phyloP scores from a whole-genome alignment of 2,329 filamentous ascomycete genomes.

The Trematosphaeria pertusa region DNA sequence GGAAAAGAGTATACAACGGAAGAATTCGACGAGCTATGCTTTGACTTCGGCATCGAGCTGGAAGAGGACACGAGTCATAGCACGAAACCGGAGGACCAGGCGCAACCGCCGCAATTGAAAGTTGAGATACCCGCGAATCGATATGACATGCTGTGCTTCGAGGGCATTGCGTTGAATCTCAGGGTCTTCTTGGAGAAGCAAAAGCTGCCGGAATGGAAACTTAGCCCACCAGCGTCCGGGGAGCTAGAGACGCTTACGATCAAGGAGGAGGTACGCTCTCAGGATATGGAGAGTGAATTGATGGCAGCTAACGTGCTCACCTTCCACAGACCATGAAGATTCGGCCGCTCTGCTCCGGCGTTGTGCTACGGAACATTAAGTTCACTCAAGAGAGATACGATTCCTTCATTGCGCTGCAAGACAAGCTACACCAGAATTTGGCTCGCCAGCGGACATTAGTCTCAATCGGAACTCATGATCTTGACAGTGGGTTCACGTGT shows the following conservation, averaged over 20 bases:
- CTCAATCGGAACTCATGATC: conserved; percentile 96
- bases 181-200: conserved; percentile 88
- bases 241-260: conserved; percentile 84
- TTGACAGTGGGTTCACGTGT: conserved; percentile 66
- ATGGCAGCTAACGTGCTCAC: conserved; percentile 19
- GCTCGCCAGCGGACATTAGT: conserved; percentile 92
- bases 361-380: conserved; percentile 86
- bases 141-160: conserved; percentile 94
- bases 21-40: conserved; percentile 96
- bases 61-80: conserved; percentile 74
- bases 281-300: background rate
- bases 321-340: conserved; percentile 71
- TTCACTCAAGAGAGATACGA: conserved; percentile 93
- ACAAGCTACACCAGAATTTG: conserved; percentile 96
- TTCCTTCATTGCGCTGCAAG: conserved; percentile 96
- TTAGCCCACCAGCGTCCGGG: conserved; percentile 74
- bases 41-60: conserved; percentile 97
- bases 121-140: conserved; percentile 98
- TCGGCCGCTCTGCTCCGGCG: conserved; percentile 86
- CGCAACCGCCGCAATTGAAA: conserved; percentile 92
- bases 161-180: conserved; percentile 93
- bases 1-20: conserved; percentile 90
- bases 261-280: conserved; percentile 63
- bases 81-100: conserved; percentile 51
- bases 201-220: conserved; percentile 77